Evolutionary conservation across 1,284 basidiomycete species (phyloP).

Genomic region (Ustilago curta): DNA sequence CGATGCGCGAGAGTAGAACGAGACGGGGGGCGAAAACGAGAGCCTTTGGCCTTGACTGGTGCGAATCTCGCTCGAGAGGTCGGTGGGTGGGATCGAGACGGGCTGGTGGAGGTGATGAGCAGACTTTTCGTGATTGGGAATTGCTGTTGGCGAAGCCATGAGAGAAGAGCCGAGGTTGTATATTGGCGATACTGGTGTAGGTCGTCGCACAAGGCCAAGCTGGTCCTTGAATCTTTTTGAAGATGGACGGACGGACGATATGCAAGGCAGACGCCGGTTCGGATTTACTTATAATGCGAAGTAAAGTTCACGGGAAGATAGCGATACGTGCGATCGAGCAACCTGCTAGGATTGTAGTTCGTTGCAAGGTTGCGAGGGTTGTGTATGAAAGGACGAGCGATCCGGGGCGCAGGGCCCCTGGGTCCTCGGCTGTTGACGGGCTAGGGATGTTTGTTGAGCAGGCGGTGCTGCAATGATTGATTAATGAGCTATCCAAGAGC

Average conservation of each 20-base stretch:
- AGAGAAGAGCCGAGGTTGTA: not conserved
- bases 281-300: no score
- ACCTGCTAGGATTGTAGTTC: not conserved
- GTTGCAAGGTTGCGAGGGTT: slow-evolving; percentile 3
- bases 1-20: slow-evolving; percentile 46
- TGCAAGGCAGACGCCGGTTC: not conserved
- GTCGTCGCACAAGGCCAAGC: not conserved
- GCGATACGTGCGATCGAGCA: not conserved
- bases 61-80: slow-evolving; percentile 45
- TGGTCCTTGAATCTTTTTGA: not conserved
- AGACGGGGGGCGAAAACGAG: slow-evolving; percentile 43
- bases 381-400: slow-evolving; percentile 23
- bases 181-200: not conserved
- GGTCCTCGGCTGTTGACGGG: slow-evolving; percentile 31
- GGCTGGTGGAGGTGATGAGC: slow-evolving; percentile 48
- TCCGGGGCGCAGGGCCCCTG: slow-evolving; percentile 54
- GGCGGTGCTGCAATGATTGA: slow-evolving; percentile 32
- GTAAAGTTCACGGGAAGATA: not conserved
- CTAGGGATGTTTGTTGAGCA: slow-evolving; percentile 15
- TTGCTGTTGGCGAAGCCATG: slow-evolving; percentile 59
- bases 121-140: slow-evolving; percentile 56
- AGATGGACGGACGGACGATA: no score
- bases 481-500: not conserved
- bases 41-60: slow-evolving; percentile 43
- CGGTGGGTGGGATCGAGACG: slow-evolving; percentile 14